These are phyloP conservation scores for Tubosaeta brunneosetosa DNA, from an alignment of 768 basidiomycete genomes.

Conservation along the genomic window DNA sequence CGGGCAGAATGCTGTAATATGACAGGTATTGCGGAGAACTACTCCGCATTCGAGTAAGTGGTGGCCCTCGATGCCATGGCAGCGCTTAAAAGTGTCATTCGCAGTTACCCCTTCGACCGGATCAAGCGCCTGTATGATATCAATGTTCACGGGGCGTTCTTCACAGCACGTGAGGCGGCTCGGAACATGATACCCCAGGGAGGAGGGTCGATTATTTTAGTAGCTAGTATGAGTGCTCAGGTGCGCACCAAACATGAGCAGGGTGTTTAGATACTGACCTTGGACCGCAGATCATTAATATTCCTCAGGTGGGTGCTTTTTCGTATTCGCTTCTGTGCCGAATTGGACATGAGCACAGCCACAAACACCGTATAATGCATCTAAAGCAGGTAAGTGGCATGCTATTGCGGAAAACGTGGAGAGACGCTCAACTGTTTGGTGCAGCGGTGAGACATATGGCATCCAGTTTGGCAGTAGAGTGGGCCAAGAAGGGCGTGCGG, in stretches of 20 bases:
- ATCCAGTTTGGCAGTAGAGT: conserved; percentile 87
- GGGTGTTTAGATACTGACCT: conserved; percentile 3
- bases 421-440: conserved; percentile 6
- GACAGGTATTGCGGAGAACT: conserved; percentile 83
- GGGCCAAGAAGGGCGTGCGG: conserved; percentile 85
- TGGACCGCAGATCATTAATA: conserved; percentile 67
- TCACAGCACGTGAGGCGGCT: conserved; percentile 94
- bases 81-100: conserved; percentile 8
- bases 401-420: background rate
- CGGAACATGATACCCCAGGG: conserved; percentile 82
- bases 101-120: conserved; percentile 80
- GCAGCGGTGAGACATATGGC: conserved; percentile 93
- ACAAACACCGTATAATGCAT: conserved; percentile 95
- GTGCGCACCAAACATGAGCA: conserved; percentile 41
- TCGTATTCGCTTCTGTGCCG: background rate
- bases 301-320: conserved; percentile 61
- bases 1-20: background rate
- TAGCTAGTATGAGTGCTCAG: conserved; percentile 88
- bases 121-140: conserved; percentile 83
- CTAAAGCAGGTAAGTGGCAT: conserved; percentile 68
- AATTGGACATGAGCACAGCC: conserved; percentile 37
- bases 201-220: conserved; percentile 77
- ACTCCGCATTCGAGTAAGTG: conserved; percentile 77
- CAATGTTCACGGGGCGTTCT: conserved; percentile 93
- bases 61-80: conserved; percentile 15